Evolutionary conservation across 2,329 filamentous ascomycete genomes (phyloP).

Genomic region (Fusarium dimerum): DNA sequence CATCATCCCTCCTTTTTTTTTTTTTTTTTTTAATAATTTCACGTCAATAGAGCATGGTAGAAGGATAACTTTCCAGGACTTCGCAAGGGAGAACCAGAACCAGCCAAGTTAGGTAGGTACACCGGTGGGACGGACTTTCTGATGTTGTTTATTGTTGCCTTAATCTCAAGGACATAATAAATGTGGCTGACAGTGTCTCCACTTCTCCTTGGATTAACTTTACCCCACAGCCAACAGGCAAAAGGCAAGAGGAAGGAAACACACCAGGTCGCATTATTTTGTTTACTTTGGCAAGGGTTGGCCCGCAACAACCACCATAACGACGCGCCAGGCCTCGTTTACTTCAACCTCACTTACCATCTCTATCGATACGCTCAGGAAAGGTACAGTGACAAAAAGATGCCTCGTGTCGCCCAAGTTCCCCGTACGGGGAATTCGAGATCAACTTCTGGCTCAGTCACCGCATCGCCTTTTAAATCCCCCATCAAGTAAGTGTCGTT

Average conservation of each 20-base stretch:
- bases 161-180: background rate
- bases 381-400: slow-evolving; percentile 32
- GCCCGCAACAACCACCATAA: slow-evolving; percentile 28
- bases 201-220: background rate
- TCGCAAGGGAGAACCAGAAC: too few species aligned
- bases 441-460: slow-evolving; percentile 47
- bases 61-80: too few species aligned
- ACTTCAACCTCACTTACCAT: slow-evolving; percentile 19
- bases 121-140: background rate
- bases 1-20: too few species aligned
- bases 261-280: slow-evolving; percentile 27
- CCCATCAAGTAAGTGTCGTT: slow-evolving; percentile 53
- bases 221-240: slow-evolving; percentile 18
- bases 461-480: slow-evolving; percentile 57
- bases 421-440: slow-evolving; percentile 51
- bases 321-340: slow-evolving; percentile 28
- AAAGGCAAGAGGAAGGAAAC: background rate
- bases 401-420: slow-evolving; percentile 60
- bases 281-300: slow-evolving; percentile 31
- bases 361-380: slow-evolving; percentile 12
- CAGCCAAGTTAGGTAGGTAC: background rate
- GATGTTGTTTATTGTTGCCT: background rate
- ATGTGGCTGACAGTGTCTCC: background rate
- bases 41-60: background rate
- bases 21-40: too few species aligned